Base-by-base conservation (phyloP, 2,329 filamentous ascomycete species). In the Reticulascus tulasneorum region DNA sequence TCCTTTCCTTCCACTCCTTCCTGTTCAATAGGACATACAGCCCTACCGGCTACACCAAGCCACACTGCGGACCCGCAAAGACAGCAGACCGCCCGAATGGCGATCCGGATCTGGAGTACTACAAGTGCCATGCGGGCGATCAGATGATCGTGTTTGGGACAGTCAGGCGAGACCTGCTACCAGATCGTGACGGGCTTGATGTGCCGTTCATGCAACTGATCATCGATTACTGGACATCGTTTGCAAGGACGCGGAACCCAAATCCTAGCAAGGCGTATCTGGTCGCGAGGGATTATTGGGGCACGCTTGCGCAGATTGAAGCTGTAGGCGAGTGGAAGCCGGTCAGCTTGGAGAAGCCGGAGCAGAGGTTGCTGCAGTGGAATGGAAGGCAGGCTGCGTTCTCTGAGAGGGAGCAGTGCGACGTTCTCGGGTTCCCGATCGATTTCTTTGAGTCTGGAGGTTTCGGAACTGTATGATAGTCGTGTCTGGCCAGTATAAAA, bases 21-120 rank as follows among this genome's bases (percentile, higher is more conserved):
- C 71, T 79, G 50, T 73, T 80, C 47, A 71, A 78, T 41, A 67
- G 77, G 28, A 71, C 70, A 0, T 75, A 73, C 46, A 63, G 27
- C 42, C 63, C 59, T 1, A 6, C 49, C 17, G 59, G 72, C 28
- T 69, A 75, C 64, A 30, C 76, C 2, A 19, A 38, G 11, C 34
- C 41, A 18, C n/a, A 27, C 12, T 15, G n/a, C 4, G 13, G n/a
- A n/a, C n/a, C n/a, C n/a, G n/a, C n/a, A n/a, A n/a, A n/a, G n/a
- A n/a, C n/a, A n/a, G n/a, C n/a, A n/a, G n/a, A n/a, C n/a, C n/a
- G n/a, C n/a, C n/a, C n/a, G n/a, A n/a, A n/a, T n/a, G n/a, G n/a
- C n/a, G n/a, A n/a, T n/a, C n/a, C n/a, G n/a, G n/a, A n/a, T n/a
- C n/a, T n/a, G n/a, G n/a, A 37, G 11, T 38, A 74, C 50, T 69